Evolutionary conservation across 2,329 filamentous ascomycete species (phyloP).

Genomic region (Colletotrichum brevisporum): DNA sequence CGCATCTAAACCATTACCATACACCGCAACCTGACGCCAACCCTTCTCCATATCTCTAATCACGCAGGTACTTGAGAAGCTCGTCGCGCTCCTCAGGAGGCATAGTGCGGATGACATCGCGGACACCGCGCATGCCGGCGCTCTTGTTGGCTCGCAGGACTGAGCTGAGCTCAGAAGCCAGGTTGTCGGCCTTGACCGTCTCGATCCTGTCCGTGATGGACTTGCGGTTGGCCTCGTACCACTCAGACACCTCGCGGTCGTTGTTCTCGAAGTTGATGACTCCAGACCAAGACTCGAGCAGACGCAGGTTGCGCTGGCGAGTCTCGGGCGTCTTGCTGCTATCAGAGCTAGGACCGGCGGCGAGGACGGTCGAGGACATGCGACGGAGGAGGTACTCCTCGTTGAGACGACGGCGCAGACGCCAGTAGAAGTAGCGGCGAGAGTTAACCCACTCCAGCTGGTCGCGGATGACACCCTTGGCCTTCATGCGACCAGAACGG

Average conservation of each 20-base stretch:
- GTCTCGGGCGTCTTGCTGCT: slow-evolving; percentile 62
- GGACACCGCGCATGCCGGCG: slow-evolving; percentile 86
- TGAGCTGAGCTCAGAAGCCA: slow-evolving; percentile 61
- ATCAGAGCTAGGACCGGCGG: slow-evolving; percentile 54
- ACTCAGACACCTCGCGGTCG: slow-evolving; percentile 87
- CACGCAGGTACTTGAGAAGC: slow-evolving; percentile 74
- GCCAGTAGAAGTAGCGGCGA: slow-evolving; percentile 99
- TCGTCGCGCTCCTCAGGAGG: slow-evolving; percentile 90
- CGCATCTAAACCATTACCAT: slow-evolving; percentile 21
- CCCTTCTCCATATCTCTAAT: slow-evolving; percentile 46
- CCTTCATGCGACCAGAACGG: slow-evolving; percentile 96
- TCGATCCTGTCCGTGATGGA: slow-evolving; percentile 87
- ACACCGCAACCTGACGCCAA: slow-evolving; percentile 19
- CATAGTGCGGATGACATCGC: slow-evolving; percentile 87
- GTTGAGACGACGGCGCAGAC: slow-evolving; percentile 93
- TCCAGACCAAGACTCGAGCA: slow-evolving; percentile 86
- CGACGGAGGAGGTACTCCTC: slow-evolving; percentile 98
- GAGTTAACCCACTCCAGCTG: slow-evolving; percentile 88
- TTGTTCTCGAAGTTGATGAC: slow-evolving; percentile 82
- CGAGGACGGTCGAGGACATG: slow-evolving; percentile 68
- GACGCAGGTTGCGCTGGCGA: slow-evolving; percentile 78
- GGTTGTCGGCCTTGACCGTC: slow-evolving; percentile 81
- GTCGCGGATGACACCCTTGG: slow-evolving; percentile 93
- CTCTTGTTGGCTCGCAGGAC: slow-evolving; percentile 67
- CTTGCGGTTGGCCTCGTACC: slow-evolving; percentile 97